phyloP scores from a whole-genome alignment of 2,329 filamentous ascomycete species.

The Fusarium nurragi region DNA sequence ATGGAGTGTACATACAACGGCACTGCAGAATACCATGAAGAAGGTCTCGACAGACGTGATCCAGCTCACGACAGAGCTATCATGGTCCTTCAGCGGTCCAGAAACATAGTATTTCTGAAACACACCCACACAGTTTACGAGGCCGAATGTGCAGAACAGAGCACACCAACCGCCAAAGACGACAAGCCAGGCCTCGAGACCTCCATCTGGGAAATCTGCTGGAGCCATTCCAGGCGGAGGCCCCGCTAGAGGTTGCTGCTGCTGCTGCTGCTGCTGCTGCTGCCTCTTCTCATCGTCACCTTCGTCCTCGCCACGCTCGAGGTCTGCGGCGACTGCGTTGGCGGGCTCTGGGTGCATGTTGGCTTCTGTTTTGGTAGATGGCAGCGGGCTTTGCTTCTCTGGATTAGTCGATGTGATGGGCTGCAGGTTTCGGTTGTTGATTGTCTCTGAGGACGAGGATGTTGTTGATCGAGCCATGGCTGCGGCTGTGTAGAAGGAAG shows the following conservation, averaged over 20 bases:
- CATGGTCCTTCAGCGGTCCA: constrained; percentile 58
- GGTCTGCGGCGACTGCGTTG: constrained; percentile 45
- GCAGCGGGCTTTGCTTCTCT: constrained; percentile 24
- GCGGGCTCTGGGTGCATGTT: constrained; percentile 43
- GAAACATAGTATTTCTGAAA: constrained; percentile 68
- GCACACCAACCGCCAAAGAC: constrained; percentile 59
- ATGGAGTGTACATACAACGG: constrained; percentile 51
- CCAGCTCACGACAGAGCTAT: constrained; percentile 65
- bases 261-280: constrained; percentile 12
- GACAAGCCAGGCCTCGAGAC: constrained; percentile 65
- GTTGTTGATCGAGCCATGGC: constrained; percentile 39
- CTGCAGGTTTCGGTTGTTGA: constrained; percentile 32
- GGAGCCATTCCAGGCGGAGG: constrained; percentile 52
- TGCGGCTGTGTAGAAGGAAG: neutral
- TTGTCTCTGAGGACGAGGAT: constrained; percentile 43
- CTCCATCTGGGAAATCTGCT: constrained; percentile 68
- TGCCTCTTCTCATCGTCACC: too few relatives aligned
- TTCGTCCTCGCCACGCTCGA: constrained; percentile 31
- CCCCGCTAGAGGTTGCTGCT: constrained; percentile 22
- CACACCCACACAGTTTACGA: constrained; percentile 60
- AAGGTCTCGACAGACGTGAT: constrained; percentile 66
- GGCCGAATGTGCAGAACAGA: constrained; percentile 57
- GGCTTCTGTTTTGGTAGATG: constrained; percentile 19
- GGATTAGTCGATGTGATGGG: constrained; percentile 10
- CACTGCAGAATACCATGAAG: constrained; percentile 60